These are phyloP conservation scores for Paecilomyces variotii DNA, from an alignment of 2,329 filamentous ascomycete genomes.

Conservation along the genomic window DNA sequence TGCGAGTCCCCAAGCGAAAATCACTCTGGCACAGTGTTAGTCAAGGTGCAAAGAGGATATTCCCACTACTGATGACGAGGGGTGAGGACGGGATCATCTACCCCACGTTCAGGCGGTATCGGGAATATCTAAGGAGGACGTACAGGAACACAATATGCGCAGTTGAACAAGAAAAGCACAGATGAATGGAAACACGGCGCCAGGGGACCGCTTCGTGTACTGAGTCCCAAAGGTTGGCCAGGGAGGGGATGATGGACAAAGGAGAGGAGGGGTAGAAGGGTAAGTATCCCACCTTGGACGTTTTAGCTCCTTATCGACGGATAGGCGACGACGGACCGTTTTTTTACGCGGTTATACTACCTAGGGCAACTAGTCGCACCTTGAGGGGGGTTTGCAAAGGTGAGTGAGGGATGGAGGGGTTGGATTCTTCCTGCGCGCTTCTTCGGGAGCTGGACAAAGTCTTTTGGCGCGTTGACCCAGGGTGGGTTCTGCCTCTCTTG, in stretches of 20 bases:
- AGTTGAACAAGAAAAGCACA: background rate
- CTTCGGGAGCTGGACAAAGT: background rate
- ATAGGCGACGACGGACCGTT: background rate
- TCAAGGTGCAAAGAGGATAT: background rate
- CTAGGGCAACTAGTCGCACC: background rate
- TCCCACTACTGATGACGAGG: background rate
- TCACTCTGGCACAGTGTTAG: background rate
- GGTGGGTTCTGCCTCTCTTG: background rate
- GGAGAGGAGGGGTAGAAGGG: background rate
- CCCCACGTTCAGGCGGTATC: background rate
- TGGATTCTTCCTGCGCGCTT: background rate
- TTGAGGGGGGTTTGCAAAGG: background rate
- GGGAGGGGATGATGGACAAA: background rate
- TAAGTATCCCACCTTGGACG: background rate
- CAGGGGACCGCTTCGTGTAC: background rate
- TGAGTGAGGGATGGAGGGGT: background rate
- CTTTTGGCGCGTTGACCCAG: background rate
- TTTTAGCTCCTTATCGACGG: slow-evolving; percentile 1
- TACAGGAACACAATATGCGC: background rate
- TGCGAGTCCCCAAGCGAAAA: background rate
- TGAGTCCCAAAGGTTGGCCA: background rate
- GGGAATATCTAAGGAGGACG: background rate
- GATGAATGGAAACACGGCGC: background rate
- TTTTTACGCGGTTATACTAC: background rate
- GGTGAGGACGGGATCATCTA: background rate